phyloP scores from a whole-genome alignment of 805 yeast genomes.

The Zygotorulaspora sp. region DNA sequence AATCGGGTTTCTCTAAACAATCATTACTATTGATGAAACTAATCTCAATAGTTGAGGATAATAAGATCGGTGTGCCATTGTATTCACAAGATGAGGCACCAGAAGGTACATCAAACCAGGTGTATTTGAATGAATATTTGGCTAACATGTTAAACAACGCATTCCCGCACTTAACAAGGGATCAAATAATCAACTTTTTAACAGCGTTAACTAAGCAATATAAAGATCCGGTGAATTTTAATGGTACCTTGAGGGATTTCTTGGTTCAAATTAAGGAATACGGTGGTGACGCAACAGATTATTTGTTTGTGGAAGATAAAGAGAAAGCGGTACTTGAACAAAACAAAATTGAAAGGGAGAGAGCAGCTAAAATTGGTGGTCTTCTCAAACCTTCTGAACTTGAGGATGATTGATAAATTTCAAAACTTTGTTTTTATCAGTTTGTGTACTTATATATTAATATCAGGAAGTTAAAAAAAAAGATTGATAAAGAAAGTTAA shows the following conservation, averaged over 20 bases:
- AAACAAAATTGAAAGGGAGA: conserved; percentile 65
- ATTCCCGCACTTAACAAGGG: conserved; percentile 85
- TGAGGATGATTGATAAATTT: conserved; percentile 54
- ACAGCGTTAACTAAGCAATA: conserved; percentile 70
- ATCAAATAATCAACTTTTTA: conserved; percentile 78
- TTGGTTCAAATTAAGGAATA: conserved; percentile 91
- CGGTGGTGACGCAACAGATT: conserved; percentile 95
- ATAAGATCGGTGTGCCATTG: conserved; percentile 70
- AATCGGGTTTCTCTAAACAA: conserved; percentile 90
- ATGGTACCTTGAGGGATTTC: conserved; percentile 87
- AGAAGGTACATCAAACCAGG: conserved; percentile 75
- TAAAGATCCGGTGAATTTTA: conserved; percentile 69
- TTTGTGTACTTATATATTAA: conserved; percentile 2
- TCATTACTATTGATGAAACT: conserved; percentile 77
- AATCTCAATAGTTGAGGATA: conserved; percentile 74
- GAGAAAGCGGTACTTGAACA: conserved; percentile 71
- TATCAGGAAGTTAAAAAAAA: neutral
- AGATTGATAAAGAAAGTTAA: neutral
- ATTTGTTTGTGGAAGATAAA: conserved; percentile 88
- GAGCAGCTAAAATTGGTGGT: conserved; percentile 87
- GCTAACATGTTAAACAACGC: conserved; percentile 79
- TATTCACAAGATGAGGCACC: conserved; percentile 80
- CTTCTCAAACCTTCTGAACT: conserved; percentile 89
- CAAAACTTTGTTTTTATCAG: neutral
- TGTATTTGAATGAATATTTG: conserved; percentile 72